Percentiles rank a stretch among this genome's conserved stretches.
phyloP scores from a whole-genome alignment of 176 grass and related monocot species.

The Oryza australiensis region DNA sequence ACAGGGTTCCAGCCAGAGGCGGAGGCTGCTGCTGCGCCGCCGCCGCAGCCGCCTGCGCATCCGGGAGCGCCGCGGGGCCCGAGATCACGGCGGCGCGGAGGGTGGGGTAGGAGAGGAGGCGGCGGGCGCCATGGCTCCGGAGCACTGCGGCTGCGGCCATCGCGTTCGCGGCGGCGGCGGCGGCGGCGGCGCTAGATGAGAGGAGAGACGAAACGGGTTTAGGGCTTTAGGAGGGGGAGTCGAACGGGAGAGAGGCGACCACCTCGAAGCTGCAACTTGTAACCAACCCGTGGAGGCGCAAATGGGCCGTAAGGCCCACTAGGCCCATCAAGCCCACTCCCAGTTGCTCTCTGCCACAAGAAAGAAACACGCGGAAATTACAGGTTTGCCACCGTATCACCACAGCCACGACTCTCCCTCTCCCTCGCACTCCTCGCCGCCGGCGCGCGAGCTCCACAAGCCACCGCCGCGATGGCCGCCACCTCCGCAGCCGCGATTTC shows the following conservation, averaged over 20 bases:
- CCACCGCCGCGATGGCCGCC: constrained; percentile 48
- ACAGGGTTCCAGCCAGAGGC: constrained; percentile 28
- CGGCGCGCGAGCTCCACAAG: constrained; percentile 24
- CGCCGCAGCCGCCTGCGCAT: constrained; percentile 8
- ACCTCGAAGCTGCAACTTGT: background rate
- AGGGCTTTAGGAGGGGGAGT: constrained; percentile 47
- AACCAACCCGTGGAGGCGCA: background rate
- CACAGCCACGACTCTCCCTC: constrained; percentile 24
- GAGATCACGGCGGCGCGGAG: constrained; percentile 42
- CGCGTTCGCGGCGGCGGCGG: constrained; percentile 21
- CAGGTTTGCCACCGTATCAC: background rate
- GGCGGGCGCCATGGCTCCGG: constrained; percentile 40
- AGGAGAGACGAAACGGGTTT: constrained; percentile 32
- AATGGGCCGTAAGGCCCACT: background rate
- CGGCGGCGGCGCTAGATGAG: background rate
- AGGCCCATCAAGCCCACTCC: background rate
- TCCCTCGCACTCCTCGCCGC: constrained; percentile 23
- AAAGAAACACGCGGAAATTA: constrained; percentile 4
- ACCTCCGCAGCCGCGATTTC: constrained; percentile 20
- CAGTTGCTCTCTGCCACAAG: background rate
- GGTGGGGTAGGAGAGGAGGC: constrained; percentile 40
- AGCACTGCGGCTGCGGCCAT: constrained; percentile 61
- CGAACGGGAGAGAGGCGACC: background rate
- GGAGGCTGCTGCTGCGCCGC: background rate
- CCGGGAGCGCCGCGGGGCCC: constrained; percentile 20